A percentile compares a stretch with the other conserved stretches of the same genome.
These are phyloP conservation scores for Boletus sp. DNA, from an alignment of 1,284 basidiomycete species.

Conservation along the genomic window DNA sequence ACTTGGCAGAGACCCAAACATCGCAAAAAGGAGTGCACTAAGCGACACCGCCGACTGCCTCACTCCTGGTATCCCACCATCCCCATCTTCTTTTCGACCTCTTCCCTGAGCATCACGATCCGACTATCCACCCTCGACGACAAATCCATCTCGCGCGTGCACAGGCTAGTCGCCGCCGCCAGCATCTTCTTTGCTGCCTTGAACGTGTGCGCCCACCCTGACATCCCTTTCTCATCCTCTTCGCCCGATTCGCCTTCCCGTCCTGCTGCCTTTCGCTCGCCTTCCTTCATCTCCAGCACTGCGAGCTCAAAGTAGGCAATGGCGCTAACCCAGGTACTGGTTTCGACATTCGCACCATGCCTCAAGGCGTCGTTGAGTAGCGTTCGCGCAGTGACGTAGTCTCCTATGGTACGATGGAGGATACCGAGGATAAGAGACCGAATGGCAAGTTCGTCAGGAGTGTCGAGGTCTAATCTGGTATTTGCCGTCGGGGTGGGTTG, in stretches of 20 bases:
- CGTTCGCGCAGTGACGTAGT: constrained; percentile 41
- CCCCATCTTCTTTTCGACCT: constrained; percentile 59
- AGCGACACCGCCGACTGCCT: background rate
- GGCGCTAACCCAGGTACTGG: constrained; percentile 63
- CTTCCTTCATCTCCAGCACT: constrained; percentile 59
- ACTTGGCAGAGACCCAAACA: too few relatives aligned
- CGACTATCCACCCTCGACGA: constrained; percentile 64
- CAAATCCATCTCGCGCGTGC: constrained; percentile 55
- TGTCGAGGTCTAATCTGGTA: constrained; percentile 47
- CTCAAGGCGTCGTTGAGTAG: constrained; percentile 51
- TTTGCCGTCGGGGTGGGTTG: constrained; percentile 11
- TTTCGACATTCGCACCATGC: constrained; percentile 37
- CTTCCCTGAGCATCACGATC: constrained; percentile 64
- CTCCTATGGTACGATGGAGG: constrained; percentile 53
- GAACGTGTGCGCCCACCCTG: constrained; percentile 48
- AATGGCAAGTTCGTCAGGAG: constrained; percentile 64
- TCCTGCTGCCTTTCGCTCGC: constrained; percentile 33
- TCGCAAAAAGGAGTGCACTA: too few relatives aligned
- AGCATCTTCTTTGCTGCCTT: constrained; percentile 47
- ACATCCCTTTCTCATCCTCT: constrained; percentile 9
- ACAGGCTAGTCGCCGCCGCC: constrained; percentile 45
- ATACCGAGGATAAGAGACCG: constrained; percentile 67
- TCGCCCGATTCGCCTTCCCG: background rate
- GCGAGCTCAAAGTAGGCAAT: constrained; percentile 66
- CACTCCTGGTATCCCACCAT: constrained; percentile 31